Evolutionary conservation across 306 rosid species (phyloP).

Genomic region (Cicer arietinum): DNA sequence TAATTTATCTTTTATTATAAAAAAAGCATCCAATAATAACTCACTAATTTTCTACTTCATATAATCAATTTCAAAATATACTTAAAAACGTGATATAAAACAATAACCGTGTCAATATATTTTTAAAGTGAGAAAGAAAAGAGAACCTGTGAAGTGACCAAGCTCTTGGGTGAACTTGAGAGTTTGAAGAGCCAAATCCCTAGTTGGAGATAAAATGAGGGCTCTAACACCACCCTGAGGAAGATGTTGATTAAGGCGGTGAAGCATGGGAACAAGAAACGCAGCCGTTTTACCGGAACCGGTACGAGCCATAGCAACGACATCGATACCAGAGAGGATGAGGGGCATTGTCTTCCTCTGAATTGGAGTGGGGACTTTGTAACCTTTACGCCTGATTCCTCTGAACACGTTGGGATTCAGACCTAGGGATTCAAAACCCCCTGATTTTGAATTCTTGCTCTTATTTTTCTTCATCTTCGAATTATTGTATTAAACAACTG

Average conservation of each 20-base stretch:
- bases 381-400: conserved; percentile 85
- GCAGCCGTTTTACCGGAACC: conserved; percentile 99
- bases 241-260: conserved; percentile 75
- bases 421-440: conserved; percentile 84
- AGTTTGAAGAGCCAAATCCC: conserved; percentile 92
- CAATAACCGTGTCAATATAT: no score
- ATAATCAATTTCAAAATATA: neutral
- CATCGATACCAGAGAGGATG: conserved; percentile 82
- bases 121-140: neutral
- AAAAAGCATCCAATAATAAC: no score
- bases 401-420: conserved; percentile 65
- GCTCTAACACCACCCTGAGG: conserved; percentile 89
- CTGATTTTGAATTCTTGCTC: conserved; percentile 72
- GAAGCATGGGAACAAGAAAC: conserved; percentile 85
- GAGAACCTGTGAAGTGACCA: conserved; percentile 70
- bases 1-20: no score
- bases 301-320: conserved; percentile 98
- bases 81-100: neutral
- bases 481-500: no score
- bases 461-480: conserved; percentile 47
- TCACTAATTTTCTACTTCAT: neutral
- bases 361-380: conserved; percentile 88
- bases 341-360: conserved; percentile 96
- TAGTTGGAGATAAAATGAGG: conserved; percentile 79
- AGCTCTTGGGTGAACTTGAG: conserved; percentile 83